phyloP scores from a whole-genome alignment of 352 stramenopile species.

The Phytopythium chamaehyphon region DNA sequence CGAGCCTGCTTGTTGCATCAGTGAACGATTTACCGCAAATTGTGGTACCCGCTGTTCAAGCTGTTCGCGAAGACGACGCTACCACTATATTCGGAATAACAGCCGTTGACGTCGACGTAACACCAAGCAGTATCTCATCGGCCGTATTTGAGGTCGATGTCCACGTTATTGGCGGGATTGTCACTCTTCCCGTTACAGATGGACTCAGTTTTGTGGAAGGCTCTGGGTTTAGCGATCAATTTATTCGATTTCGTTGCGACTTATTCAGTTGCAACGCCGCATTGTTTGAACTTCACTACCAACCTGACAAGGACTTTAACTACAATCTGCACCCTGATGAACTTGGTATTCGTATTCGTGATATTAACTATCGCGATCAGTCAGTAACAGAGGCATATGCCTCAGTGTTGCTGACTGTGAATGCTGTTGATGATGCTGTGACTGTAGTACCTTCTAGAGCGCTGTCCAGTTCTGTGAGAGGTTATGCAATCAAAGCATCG shows the following conservation, averaged over 20 bases:
- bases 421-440: conserved; percentile 40
- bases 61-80: conserved; percentile 55
- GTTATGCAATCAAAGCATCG: conserved; percentile 37
- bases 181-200: conserved; percentile 28
- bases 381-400: conserved; percentile 40
- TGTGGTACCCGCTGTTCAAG: conserved; percentile 40
- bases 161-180: conserved; percentile 43
- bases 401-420: conserved; percentile 38
- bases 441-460: conserved; percentile 27
- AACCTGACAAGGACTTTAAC: conserved; percentile 71
- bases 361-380: conserved; percentile 52
- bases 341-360: conserved; percentile 48
- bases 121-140: conserved; percentile 20
- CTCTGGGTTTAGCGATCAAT: conserved; percentile 38
- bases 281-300: conserved; percentile 73
- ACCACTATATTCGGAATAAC: conserved; percentile 64
- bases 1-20: conserved; percentile 39
- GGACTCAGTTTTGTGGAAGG: conserved; percentile 45
- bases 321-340: conserved; percentile 52
- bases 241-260: conserved; percentile 49
- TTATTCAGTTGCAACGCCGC: conserved; percentile 57
- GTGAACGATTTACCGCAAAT: conserved; percentile 63
- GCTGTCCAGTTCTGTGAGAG: conserved; percentile 28
- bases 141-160: conserved; percentile 53
- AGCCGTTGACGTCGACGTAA: conserved; percentile 54